Percentiles rank a stretch among this genome's conserved stretches.
Evolutionary conservation across 805 yeast species (phyloP).

Genomic region (Cyberlindnera sargentensis): DNA sequence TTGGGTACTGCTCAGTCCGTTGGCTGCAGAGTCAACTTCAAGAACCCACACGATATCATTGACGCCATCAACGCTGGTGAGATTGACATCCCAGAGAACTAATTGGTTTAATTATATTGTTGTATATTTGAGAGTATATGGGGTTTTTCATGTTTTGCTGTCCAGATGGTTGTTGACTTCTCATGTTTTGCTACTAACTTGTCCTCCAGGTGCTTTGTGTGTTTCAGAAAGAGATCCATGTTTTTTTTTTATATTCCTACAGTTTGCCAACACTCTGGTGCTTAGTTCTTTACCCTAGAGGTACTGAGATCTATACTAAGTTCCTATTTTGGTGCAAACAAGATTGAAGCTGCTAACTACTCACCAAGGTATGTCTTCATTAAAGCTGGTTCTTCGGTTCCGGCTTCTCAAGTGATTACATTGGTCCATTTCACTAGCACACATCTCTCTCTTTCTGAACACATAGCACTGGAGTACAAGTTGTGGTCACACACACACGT

Average conservation of each 20-base stretch:
- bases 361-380: conserved; percentile 49
- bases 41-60: conserved; percentile 98
- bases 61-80: conserved; percentile 98
- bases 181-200: too few species aligned
- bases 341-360: conserved; percentile 60
- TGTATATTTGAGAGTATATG: conserved; percentile 19
- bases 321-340: conserved; percentile 91
- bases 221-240: too few species aligned
- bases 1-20: conserved; percentile 99
- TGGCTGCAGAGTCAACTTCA: conserved; percentile 98
- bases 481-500: too few species aligned
- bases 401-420: conserved; percentile 32
- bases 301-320: conserved; percentile 43
- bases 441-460: conserved; percentile 23
- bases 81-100: conserved; percentile 84
- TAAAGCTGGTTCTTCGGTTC: conserved; percentile 16
- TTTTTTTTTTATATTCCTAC: conserved; percentile 18
- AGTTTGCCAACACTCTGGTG: conserved; percentile 95
- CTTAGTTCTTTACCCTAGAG: conserved; percentile 33
- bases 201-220: too few species aligned
- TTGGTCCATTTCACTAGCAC: conserved; percentile 66
- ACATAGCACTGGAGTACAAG: too few species aligned
- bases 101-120: conserved; percentile 24
- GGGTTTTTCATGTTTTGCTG: conserved; percentile 9
- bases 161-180: too few species aligned